A percentile compares a stretch with the other conserved stretches of the same genome.
Conservation (phyloP, 805 yeast species). For the Starmerella roubikii region DNA sequence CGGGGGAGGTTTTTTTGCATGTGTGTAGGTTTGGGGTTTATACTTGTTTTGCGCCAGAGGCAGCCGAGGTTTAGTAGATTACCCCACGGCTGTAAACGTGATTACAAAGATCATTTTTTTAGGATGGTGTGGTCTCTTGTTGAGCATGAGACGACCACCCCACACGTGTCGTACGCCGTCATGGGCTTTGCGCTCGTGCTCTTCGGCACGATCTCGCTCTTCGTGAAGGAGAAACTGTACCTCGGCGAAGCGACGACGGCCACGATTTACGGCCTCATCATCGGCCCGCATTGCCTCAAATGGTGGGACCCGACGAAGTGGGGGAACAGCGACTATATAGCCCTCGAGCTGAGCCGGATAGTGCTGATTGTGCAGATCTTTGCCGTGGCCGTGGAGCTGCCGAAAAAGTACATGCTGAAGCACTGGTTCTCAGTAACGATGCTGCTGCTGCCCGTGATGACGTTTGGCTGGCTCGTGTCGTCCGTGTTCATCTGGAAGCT, state of each 20-base stretch:
- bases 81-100: no score
- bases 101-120: no score
- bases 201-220: conserved; percentile 67
- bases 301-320: conserved; percentile 77
- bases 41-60: no score
- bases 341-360: conserved; percentile 70
- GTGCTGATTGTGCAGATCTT: conserved; percentile 79
- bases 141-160: conserved; percentile 34
- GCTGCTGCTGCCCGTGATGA: conserved; percentile 76
- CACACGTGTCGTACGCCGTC: conserved; percentile 81
- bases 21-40: no score
- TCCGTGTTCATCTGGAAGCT: conserved; percentile 68
- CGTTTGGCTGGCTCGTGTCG: conserved; percentile 74
- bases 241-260: conserved; percentile 91
- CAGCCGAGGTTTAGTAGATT: no score
- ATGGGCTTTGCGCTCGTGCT: conserved; percentile 70
- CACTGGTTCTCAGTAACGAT: conserved; percentile 70
- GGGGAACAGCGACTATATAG: conserved; percentile 75
- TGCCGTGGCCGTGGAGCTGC: conserved; percentile 89
- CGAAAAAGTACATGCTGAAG: conserved; percentile 71
- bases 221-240: conserved; percentile 69
- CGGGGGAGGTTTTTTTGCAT: no score
- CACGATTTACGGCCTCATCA: conserved; percentile 66
- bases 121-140: conserved; percentile 22
- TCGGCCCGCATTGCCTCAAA: conserved; percentile 73